Evolutionary conservation across 129 eudicot species (phyloP).

Genomic region (Artemisia tridentata): DNA sequence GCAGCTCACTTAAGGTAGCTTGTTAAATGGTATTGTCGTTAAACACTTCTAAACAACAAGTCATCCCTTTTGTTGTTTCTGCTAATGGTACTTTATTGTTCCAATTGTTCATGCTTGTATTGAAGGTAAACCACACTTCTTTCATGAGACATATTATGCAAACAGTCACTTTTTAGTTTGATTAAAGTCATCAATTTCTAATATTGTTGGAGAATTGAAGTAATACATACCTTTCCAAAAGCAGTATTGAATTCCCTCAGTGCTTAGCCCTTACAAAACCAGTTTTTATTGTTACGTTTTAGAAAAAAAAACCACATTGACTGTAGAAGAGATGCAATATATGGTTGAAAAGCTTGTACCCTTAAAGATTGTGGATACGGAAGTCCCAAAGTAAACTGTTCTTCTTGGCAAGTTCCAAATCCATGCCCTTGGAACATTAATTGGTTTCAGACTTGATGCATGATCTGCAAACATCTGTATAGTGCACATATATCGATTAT

Average conservation of each 20-base stretch:
- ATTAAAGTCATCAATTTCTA: background rate
- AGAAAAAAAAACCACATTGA: slow-evolving; percentile 43
- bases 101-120: background rate
- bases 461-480: slow-evolving; percentile 18
- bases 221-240: slow-evolving; percentile 45
- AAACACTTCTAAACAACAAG: background rate
- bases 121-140: background rate
- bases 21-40: background rate
- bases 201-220: background rate
- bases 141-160: background rate
- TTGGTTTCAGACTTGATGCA: slow-evolving; percentile 12
- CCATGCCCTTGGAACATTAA: slow-evolving; percentile 15
- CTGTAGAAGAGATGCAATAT: slow-evolving; percentile 42
- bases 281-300: slow-evolving; percentile 39
- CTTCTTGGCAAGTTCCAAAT: slow-evolving; percentile 19
- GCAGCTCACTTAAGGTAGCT: background rate
- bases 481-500: background rate
- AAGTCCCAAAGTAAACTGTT: slow-evolving; percentile 16
- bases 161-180: background rate
- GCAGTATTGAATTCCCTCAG: slow-evolving; percentile 29
- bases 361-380: slow-evolving; percentile 7
- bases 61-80: background rate
- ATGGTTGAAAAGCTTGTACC: slow-evolving; percentile 2
- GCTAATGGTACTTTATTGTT: background rate
- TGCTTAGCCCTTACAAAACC: slow-evolving; percentile 28